These are phyloP conservation scores for Aspergillus felis DNA, from an alignment of 2,329 filamentous ascomycete species.

Conservation along the genomic window DNA sequence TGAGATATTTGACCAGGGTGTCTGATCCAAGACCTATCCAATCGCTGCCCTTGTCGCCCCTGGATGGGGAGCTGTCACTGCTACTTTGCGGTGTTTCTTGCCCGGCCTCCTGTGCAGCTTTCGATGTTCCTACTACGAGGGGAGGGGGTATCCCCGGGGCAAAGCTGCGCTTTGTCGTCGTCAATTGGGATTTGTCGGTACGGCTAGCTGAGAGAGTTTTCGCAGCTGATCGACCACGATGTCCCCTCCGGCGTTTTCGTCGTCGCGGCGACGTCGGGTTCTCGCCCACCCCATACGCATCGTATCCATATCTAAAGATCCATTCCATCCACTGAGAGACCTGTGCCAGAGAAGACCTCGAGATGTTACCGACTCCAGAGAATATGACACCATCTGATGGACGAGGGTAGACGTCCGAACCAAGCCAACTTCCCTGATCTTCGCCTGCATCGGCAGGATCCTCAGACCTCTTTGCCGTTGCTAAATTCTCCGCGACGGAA, in stretches of 20 bases:
- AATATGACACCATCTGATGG: constrained; percentile 83
- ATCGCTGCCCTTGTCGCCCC: constrained; percentile 21
- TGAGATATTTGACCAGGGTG: constrained; percentile 48
- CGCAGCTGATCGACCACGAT: constrained; percentile 17
- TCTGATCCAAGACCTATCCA: constrained; percentile 37
- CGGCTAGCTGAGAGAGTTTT: constrained; percentile 8
- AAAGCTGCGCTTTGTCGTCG: constrained; percentile 21
- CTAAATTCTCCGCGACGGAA: constrained; percentile 21
- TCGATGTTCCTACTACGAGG: constrained; percentile 28
- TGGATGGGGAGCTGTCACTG: constrained; percentile 13
- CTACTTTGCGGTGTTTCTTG: constrained; percentile 12
- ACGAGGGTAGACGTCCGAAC: constrained; percentile 62
- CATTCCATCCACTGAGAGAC: constrained; percentile 85
- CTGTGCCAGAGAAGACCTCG: constrained; percentile 65
- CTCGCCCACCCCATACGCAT: constrained; percentile 79
- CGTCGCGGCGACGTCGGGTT: constrained; percentile 67
- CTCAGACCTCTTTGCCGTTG: constrained; percentile 10
- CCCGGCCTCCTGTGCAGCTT: constrained; percentile 14
- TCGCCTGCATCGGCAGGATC: constrained; percentile 14
- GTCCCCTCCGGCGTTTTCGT: constrained; percentile 32
- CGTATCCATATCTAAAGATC: constrained; percentile 76
- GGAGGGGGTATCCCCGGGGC: constrained; percentile 44
- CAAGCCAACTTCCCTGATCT: constrained; percentile 62
- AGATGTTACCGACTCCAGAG: constrained; percentile 71
- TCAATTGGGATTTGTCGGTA: constrained; percentile 6